Evolutionary conservation across 1,284 basidiomycete species (phyloP).

Genomic region (Trametes versicolor): DNA sequence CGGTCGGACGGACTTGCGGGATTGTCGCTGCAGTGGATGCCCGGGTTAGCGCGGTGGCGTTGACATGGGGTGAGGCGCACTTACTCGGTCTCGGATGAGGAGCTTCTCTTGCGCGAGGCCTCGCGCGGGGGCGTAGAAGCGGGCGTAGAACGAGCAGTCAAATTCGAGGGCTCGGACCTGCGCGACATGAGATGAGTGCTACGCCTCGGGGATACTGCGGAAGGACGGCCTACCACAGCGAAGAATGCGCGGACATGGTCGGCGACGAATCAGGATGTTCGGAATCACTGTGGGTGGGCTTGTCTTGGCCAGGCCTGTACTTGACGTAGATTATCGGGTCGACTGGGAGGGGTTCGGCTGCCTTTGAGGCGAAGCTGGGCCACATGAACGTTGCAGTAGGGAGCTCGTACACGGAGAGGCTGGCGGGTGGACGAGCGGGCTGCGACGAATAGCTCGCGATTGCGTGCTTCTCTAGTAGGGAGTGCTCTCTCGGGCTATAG

Average conservation of each 20-base stretch:
- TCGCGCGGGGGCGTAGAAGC: slow-evolving; percentile 22
- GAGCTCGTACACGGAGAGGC: slow-evolving; percentile 45
- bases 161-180: not conserved
- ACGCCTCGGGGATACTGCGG: too few relatives aligned
- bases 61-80: slow-evolving; percentile 2
- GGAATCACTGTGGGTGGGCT: slow-evolving; percentile 1
- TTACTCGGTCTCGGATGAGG: slow-evolving; percentile 35
- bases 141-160: not conserved
- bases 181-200: not conserved
- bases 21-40: not conserved
- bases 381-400: slow-evolving; percentile 50
- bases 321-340: slow-evolving; percentile 38
- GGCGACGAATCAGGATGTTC: slow-evolving; percentile 6
- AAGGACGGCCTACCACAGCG: slow-evolving; percentile 15
- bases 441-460: slow-evolving; percentile 18
- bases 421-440: slow-evolving; percentile 17
- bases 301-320: slow-evolving; percentile 28
- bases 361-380: slow-evolving; percentile 48
- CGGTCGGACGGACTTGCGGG: slow-evolving; percentile 34
- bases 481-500: not conserved
- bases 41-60: slow-evolving; percentile 21
- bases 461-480: slow-evolving; percentile 18
- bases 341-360: slow-evolving; percentile 31
- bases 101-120: slow-evolving; percentile 32
- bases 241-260: slow-evolving; percentile 14